Evolutionary conservation across 116 monocot species (phyloP).

Genomic region (Papilionanthe hybrid): DNA sequence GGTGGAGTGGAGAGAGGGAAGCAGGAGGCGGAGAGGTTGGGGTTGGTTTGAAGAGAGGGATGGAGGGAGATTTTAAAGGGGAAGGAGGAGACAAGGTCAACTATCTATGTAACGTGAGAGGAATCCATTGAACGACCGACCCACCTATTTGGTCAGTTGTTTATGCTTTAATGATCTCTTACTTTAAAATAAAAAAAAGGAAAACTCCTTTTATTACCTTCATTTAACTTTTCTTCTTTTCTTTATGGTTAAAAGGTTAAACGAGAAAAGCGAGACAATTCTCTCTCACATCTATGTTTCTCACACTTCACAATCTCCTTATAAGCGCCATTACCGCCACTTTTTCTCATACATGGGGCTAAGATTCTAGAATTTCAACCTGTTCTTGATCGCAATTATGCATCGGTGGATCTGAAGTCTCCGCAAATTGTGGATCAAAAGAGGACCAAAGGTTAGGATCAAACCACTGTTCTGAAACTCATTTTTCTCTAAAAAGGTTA

Average conservation of each 20-base stretch:
- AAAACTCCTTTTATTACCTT: not conserved
- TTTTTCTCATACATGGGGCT: not conserved
- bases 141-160: not conserved
- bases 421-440: no score
- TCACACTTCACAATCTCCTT: not conserved
- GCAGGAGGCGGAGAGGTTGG: no score
- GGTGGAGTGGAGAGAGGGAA: not conserved
- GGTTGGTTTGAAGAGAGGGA: not conserved
- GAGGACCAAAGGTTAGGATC: no score
- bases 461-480: no score
- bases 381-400: not conserved
- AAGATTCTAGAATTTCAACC: not conserved
- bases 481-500: no score
- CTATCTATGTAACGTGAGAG: not conserved
- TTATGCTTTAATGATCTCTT: not conserved
- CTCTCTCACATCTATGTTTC: not conserved
- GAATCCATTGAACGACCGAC: not conserved
- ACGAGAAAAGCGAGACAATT: not conserved
- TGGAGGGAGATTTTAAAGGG: constrained; percentile 18
- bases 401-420: not conserved
- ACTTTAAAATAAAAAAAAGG: not conserved
- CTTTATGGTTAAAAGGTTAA: not conserved
- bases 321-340: not conserved
- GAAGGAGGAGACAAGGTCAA: not conserved
- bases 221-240: not conserved